Base-by-base conservation (phyloP, 2,329 filamentous ascomycete species). In the Calonectria montana region DNA sequence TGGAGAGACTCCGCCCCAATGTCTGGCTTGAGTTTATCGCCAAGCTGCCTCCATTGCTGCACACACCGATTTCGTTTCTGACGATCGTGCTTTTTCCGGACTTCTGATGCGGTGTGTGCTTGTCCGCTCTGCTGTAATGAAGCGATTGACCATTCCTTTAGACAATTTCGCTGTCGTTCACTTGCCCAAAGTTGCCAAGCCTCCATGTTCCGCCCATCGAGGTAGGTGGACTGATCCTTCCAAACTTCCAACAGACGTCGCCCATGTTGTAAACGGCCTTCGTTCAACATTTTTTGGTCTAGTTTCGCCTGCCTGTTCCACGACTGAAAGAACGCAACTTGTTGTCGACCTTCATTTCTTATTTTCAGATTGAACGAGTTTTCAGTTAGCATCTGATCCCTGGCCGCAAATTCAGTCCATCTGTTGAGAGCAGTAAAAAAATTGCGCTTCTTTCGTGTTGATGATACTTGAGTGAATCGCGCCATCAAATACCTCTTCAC, bases 91-190 rank as follows among this genome's bases (percentile, higher is more conserved):
- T 81, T 82, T 69, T 81, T 78, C 21, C 74, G 74, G 16, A 82
- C 81, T 66, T 80, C 81, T 7, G 68, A 73, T 10, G 83, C 83
- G 3, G 83, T 84, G 65, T 85, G 83, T 12, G 80, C 83, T 62
- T 84, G 82, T 1, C 83, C 83, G 57, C 80, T 79, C 53, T 80
- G 80, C 62, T 84, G 83, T 31, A 85, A 63, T 13, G 82, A 79
- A 21, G 81, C 80, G 50, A 82, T 84, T 1, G 83, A 82, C 83
- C 83, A 85, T 10, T 71, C 71, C 65, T 84, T 84, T 23, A 84
- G 65, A 62, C 74, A 80, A 23, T 82, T 79, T 9, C 79, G 81
- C 67, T 83, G 81, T 63, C 80, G 80, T 62, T 78, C 79, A 15
- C 70, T 45, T 53, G 79, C 76, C 81, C 82, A 83, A n/a, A 79